Base-by-base conservation (phyloP, 192 early-diverging fungal genomes). In the Coemansia sp. region DNA sequence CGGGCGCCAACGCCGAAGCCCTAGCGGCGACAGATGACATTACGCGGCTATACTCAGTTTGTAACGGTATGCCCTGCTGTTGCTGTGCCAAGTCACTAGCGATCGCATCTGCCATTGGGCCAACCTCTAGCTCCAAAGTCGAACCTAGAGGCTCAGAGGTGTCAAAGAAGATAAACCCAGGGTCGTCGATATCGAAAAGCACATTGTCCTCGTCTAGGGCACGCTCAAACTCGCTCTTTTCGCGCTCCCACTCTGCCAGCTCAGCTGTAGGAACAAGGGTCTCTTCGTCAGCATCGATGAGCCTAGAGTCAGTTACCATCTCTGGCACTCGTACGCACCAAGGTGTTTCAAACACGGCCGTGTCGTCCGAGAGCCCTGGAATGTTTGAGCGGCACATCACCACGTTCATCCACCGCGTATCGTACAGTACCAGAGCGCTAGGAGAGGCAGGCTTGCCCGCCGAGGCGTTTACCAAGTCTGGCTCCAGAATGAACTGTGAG, bases 121-220 rank as follows among this genome's bases (percentile, higher is more conserved):
- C 39, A 20, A 45, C 18, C n/a, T 58, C 34, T 8, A 58, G 20
- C 2, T 36, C 56, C 9, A 38, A 40, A 14, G 34, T 38, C 16
- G 43, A 56, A 5, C n/a, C 31, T 10, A 31, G 48, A 9, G 62
- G 35, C 8, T 60, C 70, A 1, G 67, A 73, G 7, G 74, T 63
- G 45, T 82, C 79, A 33, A 76, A 72, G 46, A 82, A 82, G 26
- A 82, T 82, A 35, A 82, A 82, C 16, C 79, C 79, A 0, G 79
- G 74, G 35, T 82, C 79, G 63, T 82, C 79, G 43, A 82, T 76
- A 59, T 82, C 79, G 59, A 82, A 82, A 53, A 82, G 56, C 36
- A 82, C 79, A 20, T 76, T 76, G 59, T 82, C 79, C 59, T 82
- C 79, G 56, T 82, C 79, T 42, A 82, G 60, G 13, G 79, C 79